Percentiles rank a stretch among this genome's conserved stretches.
These are phyloP conservation scores for Saturnispora quitensis DNA, from an alignment of 805 yeast species.

Conservation along the genomic window DNA sequence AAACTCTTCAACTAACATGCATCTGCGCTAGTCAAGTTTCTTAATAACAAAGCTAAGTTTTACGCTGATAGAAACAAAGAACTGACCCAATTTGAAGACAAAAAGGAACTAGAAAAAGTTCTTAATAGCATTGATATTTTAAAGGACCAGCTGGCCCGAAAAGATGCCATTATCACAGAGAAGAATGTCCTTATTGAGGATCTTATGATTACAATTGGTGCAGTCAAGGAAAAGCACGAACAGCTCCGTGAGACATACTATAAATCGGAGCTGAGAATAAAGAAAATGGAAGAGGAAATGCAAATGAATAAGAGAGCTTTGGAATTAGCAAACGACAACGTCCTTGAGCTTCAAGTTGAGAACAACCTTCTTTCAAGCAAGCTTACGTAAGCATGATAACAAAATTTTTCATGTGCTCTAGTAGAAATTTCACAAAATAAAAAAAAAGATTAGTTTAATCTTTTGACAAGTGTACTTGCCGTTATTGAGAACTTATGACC, in stretches of 20 bases:
- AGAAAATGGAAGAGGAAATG: conserved; percentile 24
- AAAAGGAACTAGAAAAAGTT: background rate
- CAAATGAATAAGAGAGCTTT: conserved; percentile 35
- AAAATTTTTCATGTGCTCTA: background rate
- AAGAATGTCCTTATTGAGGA: conserved; percentile 7
- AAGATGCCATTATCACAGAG: conserved; percentile 8
- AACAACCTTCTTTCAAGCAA: conserved; percentile 29
- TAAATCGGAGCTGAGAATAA: conserved; percentile 15
- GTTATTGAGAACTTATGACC: background rate
- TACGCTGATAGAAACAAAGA: background rate
- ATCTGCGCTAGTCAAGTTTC: background rate
- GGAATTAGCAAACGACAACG: conserved; percentile 42
- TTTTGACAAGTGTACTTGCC: background rate
- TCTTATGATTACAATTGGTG: conserved; percentile 5
- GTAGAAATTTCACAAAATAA: background rate
- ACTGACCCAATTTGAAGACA: background rate
- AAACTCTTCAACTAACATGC: background rate
- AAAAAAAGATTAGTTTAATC: background rate
- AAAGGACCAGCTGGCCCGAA: conserved; percentile 1
- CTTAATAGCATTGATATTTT: background rate
- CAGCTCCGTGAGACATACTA: conserved; percentile 20
- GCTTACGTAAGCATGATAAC: conserved; percentile 6
- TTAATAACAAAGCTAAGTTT: background rate
- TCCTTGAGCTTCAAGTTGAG: conserved; percentile 41
- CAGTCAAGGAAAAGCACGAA: conserved; percentile 10